These are phyloP conservation scores for Penicillium macrosclerotiorum DNA, from an alignment of 495 filamentous ascomycete genomes.

Conservation along the genomic window DNA sequence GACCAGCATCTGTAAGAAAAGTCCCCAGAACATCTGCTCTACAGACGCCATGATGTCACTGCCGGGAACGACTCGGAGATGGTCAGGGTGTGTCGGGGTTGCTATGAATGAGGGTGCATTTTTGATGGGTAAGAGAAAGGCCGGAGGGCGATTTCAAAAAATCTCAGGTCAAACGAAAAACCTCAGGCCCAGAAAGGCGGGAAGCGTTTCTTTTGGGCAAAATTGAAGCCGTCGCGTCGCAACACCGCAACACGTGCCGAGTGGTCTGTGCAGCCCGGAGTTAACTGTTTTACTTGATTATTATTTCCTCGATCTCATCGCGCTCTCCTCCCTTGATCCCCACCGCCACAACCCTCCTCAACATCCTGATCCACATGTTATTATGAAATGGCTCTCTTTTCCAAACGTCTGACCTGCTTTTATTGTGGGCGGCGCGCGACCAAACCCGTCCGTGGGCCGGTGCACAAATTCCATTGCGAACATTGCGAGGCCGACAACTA, in stretches of 20 bases:
- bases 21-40: background rate
- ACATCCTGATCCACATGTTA: constrained; percentile 3
- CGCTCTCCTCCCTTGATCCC: constrained; percentile 5
- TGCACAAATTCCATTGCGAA: constrained; percentile 64
- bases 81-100: background rate
- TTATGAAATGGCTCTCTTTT: constrained; percentile 49
- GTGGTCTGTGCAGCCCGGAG: constrained; percentile 34
- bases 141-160: too few relatives aligned
- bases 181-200: too few relatives aligned
- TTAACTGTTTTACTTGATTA: too few relatives aligned
- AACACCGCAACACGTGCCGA: constrained; percentile 23
- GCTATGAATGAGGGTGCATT: background rate
- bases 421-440: constrained; percentile 68
- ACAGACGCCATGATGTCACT: constrained; percentile 24
- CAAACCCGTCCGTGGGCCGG: constrained; percentile 46
- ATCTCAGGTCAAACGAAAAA: too few relatives aligned
- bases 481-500: constrained; percentile 81
- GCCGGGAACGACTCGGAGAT: background rate
- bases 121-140: background rate
- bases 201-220: constrained; percentile 1
- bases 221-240: constrained; percentile 17
- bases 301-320: background rate
- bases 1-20: constrained; percentile 8
- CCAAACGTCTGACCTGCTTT: constrained; percentile 64
- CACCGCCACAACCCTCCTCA: constrained; percentile 5